Base-by-base conservation (phyloP, 768 basidiomycete genomes). In the Nevesoporus exiguus region DNA sequence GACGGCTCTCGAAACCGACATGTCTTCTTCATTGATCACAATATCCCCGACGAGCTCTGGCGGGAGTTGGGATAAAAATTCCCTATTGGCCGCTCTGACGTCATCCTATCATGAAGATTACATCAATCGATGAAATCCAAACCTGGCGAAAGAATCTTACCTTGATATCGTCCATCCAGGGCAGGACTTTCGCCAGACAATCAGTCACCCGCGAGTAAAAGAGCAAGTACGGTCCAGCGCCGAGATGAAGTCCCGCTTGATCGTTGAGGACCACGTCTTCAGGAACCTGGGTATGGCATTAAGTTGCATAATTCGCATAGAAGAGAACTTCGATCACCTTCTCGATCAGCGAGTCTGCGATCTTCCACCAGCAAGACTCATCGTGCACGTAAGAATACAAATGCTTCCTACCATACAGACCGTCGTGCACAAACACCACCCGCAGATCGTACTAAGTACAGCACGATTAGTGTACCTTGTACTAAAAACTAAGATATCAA, bases 291-390 rank as follows among this genome's bases (percentile, higher is more conserved):
- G 9, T 17, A 21, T 25, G 29, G 21, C 14, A n/a, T 43, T 51
- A 40, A 48, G 37, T 58, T 33, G 37, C 34, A 21, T 44, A 10
- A 13, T 39, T 22, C 9, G 3, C 21, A 11, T 25, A 13, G 7
- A 36, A 4, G 22, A 37, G 9, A 10, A 11, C 3, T 5, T 53
- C 1, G 9, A 17, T 45, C 54, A 83, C 90, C 78, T 88, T 81
- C 1, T 80, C 82, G 3, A 90, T 85, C 11, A 74, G 71, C 53
- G 80, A 80, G 61, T 91, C 91, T 8, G 86, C 76, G 3, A 83
- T 86, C 71, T 88, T 92, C 88, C 88, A 93, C 90, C 90, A 93
- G 3, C 66, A 70, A 6, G 78, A 84, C 41, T 81, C 77, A 27
- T 66, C 68, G 54, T 84, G 80, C 13, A 90, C 82, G 58, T 91